phyloP scores from a whole-genome alignment of 1,284 basidiomycete species.

The Trichosporon faecale region DNA sequence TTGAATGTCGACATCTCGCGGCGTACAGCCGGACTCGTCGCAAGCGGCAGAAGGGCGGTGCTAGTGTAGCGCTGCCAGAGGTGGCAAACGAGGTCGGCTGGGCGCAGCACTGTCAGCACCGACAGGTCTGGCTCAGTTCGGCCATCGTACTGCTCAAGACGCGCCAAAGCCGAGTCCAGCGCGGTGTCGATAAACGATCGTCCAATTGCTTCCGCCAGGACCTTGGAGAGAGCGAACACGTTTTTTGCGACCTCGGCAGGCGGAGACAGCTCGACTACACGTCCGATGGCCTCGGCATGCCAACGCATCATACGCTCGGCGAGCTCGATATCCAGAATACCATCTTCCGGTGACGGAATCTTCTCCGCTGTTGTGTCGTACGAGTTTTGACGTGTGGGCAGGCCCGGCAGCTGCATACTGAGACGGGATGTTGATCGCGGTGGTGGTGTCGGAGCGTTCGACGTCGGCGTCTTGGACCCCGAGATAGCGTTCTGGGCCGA shows the following conservation, averaged over 20 bases:
- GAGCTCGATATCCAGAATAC: constrained; percentile 66
- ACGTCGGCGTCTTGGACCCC: constrained; percentile 26
- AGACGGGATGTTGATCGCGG: constrained; percentile 13
- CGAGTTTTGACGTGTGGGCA: neutral
- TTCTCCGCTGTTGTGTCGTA: neutral
- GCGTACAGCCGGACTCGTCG: constrained; percentile 78
- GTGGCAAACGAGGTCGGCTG: constrained; percentile 85
- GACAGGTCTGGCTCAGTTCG: constrained; percentile 79
- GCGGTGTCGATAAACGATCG: constrained; percentile 85
- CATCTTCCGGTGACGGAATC: constrained; percentile 65
- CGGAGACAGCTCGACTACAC: constrained; percentile 81
- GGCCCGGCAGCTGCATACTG: constrained; percentile 19
- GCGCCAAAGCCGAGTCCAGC: constrained; percentile 74
- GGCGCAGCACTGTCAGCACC: constrained; percentile 64
- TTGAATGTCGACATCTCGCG: constrained; percentile 94
- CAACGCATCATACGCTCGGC: constrained; percentile 89
- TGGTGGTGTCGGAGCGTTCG: neutral
- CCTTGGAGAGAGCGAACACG: constrained; percentile 76
- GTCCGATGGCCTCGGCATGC: constrained; percentile 91
- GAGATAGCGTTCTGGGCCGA: constrained; percentile 32
- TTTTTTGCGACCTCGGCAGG: constrained; percentile 86
- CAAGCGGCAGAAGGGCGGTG: constrained; percentile 84
- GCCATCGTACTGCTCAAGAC: constrained; percentile 69
- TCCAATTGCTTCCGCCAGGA: constrained; percentile 84
- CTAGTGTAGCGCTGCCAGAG: constrained; percentile 97